Base-by-base conservation (phyloP, 345 rosid species). In the Xanthoceras sorbifolium region DNA sequence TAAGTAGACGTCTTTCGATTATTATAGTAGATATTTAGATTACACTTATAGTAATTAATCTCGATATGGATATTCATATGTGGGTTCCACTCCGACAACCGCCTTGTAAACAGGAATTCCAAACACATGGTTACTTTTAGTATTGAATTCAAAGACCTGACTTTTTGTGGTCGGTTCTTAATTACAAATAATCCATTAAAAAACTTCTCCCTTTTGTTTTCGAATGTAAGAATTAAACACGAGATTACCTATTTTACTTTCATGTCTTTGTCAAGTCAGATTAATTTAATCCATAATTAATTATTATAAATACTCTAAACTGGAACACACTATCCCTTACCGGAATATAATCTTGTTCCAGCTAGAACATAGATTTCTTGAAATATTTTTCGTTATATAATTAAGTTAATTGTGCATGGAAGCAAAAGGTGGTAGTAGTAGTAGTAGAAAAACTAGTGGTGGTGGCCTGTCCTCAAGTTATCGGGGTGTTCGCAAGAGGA, bases 401-500 rank as follows among this genome's bases (percentile, higher is more conserved):
- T n/a, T 44, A 44, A 44, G 48, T 52, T 52, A 18, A 52, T 52
- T 52, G 17, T 52, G 48, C 59, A 52, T 52, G 59, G 59, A 52
- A 52, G 22, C 59, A 52, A 52, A 52, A 52, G 59, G 59, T 17
- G 9, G 23, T 1, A 48, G 17, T 48, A 48, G 1, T 48, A 52
- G 22, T 18, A 15, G 59, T 6, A n/a, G n/a, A n/a, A n/a, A n/a
- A 64, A 34, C 38, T 34, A 15, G 59, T 52, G 59, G 57, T 55
- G 9, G 81, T 3, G 85, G 84, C 1, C 48, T 48, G 2, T 14
- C 82, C 28, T 82, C 85, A 0, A 52, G 52, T 20, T 94, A 88
- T 62, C 76, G 94, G 84, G 98, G 98, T 0, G 91, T 94, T 2
- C 91, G 98, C 0, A 87, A 86, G 84, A 79, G 98, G 40, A 93